These are phyloP conservation scores for Trichoderma asperellum DNA, from an alignment of 2,329 filamentous ascomycete genomes.

Conservation along the genomic window DNA sequence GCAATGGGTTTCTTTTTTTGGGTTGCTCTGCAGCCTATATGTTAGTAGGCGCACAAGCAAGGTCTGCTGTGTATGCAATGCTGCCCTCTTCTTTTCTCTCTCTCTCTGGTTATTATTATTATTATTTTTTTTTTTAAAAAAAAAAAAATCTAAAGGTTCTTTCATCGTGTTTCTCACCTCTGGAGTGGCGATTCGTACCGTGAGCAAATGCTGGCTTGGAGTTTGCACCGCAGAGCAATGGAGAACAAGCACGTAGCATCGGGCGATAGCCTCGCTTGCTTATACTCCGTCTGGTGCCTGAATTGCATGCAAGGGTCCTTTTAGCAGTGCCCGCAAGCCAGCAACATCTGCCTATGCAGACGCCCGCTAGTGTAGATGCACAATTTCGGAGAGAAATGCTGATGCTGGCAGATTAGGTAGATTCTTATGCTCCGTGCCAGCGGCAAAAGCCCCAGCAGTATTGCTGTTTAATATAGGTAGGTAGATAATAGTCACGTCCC, in stretches of 20 bases:
- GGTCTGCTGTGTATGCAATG: not conserved
- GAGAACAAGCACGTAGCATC: not conserved
- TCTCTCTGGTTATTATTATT: not conserved
- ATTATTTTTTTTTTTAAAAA: too few species aligned
- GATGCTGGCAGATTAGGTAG: not conserved
- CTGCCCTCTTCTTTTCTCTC: not conserved
- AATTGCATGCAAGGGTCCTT: not conserved
- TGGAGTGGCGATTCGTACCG: not conserved
- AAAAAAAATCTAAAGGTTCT: too few species aligned
- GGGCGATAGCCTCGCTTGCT: not conserved
- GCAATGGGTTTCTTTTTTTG: not conserved
- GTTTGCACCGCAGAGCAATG: not conserved
- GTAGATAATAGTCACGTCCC: not conserved
- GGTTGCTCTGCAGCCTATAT: not conserved
- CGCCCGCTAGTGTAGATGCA: not conserved
- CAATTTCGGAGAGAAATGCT: not conserved
- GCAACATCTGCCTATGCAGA: not conserved
- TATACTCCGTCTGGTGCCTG: not conserved
- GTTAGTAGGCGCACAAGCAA: not conserved
- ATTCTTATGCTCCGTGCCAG: not conserved
- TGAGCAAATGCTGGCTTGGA: not conserved
- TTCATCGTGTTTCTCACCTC: not conserved
- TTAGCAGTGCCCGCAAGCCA: not conserved
- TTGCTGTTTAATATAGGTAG: not conserved
- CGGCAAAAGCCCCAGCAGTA: not conserved